A percentile compares a stretch with the other conserved stretches of the same genome.
phyloP scores from a whole-genome alignment of 2,329 filamentous ascomycete species.

The Thelonectria blattea region DNA sequence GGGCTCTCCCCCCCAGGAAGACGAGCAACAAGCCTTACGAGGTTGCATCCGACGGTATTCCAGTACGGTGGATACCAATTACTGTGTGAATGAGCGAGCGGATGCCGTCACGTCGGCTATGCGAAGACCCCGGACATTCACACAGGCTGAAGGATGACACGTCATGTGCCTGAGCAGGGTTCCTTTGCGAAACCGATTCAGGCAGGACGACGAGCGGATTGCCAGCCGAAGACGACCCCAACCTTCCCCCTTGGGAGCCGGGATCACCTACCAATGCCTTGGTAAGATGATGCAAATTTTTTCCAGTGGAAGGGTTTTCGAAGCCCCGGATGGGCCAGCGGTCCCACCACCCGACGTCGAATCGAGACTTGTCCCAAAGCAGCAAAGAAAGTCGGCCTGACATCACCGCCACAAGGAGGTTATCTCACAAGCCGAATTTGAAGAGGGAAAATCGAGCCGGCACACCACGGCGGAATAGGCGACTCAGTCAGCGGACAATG shows the following conservation, averaged over 20 bases:
- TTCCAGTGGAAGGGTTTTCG: slow-evolving; percentile 37
- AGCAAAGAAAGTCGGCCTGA: slow-evolving; percentile 17
- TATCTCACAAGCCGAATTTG: slow-evolving; percentile 27
- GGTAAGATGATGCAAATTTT: slow-evolving; percentile 39
- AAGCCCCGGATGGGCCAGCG: slow-evolving; percentile 24
- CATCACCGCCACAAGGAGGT: slow-evolving; percentile 17
- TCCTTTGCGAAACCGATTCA: slow-evolving; percentile 34
- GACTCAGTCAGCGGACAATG: slow-evolving; percentile 7
- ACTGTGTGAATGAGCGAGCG: slow-evolving; percentile 28
- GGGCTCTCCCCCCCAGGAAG: slow-evolving; percentile 71
- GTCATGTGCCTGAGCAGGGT: slow-evolving; percentile 37
- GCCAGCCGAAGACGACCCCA: slow-evolving; percentile 23
- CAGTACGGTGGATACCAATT: slow-evolving; percentile 61
- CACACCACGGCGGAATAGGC: slow-evolving; percentile 27
- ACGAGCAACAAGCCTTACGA: slow-evolving; percentile 59
- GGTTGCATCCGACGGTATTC: slow-evolving; percentile 63
- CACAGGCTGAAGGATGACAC: slow-evolving; percentile 26
- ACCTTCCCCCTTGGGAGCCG: slow-evolving; percentile 3
- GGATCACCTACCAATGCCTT: slow-evolving; percentile 29
- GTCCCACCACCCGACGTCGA: slow-evolving; percentile 31
- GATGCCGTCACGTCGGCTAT: slow-evolving; percentile 14
- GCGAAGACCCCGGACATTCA: slow-evolving; percentile 1
- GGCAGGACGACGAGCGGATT: slow-evolving; percentile 30
- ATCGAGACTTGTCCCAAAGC: slow-evolving; percentile 18
- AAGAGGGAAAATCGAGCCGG: slow-evolving; percentile 17